These are phyloP conservation scores for Arthrobotrys megalospora DNA, from an alignment of 2,329 filamentous ascomycete genomes.

Conservation along the genomic window DNA sequence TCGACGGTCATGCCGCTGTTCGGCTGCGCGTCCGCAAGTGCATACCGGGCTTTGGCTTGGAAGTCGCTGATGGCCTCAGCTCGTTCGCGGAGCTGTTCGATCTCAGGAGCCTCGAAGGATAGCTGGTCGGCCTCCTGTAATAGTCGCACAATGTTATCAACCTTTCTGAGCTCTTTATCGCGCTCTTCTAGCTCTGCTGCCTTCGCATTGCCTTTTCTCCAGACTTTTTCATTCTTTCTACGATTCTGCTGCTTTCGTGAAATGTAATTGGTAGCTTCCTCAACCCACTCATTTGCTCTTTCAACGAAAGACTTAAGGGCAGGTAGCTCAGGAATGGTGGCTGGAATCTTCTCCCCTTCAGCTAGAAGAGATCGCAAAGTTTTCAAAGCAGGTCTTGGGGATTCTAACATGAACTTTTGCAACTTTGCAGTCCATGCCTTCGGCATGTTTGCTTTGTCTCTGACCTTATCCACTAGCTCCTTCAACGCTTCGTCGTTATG, in stretches of 20 bases:
- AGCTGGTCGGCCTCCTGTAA: slow-evolving; percentile 86
- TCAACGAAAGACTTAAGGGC: slow-evolving; percentile 91
- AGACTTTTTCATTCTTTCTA: slow-evolving; percentile 91
- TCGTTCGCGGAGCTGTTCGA: slow-evolving; percentile 85
- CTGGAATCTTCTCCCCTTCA: slow-evolving; percentile 97
- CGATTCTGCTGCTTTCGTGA: slow-evolving; percentile 97
- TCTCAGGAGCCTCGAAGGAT: slow-evolving; percentile 94
- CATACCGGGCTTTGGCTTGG: slow-evolving; percentile 80
- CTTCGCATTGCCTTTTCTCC: slow-evolving; percentile 81
- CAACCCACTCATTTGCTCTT: slow-evolving; percentile 96
- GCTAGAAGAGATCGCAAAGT: slow-evolving; percentile 84
- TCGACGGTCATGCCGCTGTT: slow-evolving; percentile 73
- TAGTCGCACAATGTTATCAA: slow-evolving; percentile 88
- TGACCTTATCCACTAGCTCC: slow-evolving; percentile 79
- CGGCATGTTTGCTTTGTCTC: slow-evolving; percentile 87
- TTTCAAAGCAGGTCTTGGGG: slow-evolving; percentile 87
- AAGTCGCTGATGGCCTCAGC: slow-evolving; percentile 87
- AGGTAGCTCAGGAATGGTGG: slow-evolving; percentile 84
- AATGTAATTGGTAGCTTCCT: slow-evolving; percentile 95
- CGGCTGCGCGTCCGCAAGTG: slow-evolving; percentile 77
- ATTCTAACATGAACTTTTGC: slow-evolving; percentile 85
- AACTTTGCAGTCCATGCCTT: slow-evolving; percentile 93
- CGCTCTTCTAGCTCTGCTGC: slow-evolving; percentile 86
- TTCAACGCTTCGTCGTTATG: slow-evolving; percentile 80
- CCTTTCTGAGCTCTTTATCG: slow-evolving; percentile 85